A percentile compares a stretch with the other conserved stretches of the same genome.
phyloP scores from a whole-genome alignment of 805 yeast genomes.

The Yarrowia sp. region DNA sequence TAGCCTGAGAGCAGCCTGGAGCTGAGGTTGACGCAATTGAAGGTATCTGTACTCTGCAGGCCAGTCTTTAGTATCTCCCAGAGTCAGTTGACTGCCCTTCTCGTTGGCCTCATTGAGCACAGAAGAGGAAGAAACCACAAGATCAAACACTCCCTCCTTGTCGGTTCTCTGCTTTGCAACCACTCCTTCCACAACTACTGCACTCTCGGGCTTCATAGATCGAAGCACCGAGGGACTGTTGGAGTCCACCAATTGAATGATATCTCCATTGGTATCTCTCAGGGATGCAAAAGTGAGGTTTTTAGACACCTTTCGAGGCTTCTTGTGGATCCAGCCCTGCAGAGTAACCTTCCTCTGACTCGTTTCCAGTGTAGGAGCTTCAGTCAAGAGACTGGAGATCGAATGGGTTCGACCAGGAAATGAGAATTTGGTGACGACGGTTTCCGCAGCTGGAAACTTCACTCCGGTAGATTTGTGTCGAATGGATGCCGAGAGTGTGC shows the following conservation, averaged over 20 bases:
- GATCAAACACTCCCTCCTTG: constrained; percentile 48
- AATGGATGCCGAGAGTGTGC: not conserved
- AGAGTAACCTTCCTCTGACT: constrained; percentile 41
- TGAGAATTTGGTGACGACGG: constrained; percentile 6
- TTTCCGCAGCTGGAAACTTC: not conserved
- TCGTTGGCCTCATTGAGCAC: constrained; percentile 61
- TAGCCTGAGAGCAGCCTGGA: constrained; percentile 33
- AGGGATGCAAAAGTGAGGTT: constrained; percentile 65
- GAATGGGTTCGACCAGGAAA: constrained; percentile 4
- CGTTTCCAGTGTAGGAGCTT: not conserved
- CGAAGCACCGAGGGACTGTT: constrained; percentile 44
- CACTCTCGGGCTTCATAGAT: constrained; percentile 65
- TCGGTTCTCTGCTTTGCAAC: constrained; percentile 34
- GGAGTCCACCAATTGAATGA: constrained; percentile 53
- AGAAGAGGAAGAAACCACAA: constrained; percentile 50
- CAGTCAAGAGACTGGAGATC: not conserved
- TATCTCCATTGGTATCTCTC: constrained; percentile 68
- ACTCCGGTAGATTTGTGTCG: constrained; percentile 6
- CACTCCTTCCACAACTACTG: constrained; percentile 62
- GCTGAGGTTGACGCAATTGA: constrained; percentile 56
- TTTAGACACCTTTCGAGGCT: constrained; percentile 67
- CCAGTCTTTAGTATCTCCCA: constrained; percentile 54
- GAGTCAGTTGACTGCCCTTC: constrained; percentile 65
- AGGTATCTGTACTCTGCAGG: constrained; percentile 81
- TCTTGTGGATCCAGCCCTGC: constrained; percentile 81